These are phyloP conservation scores for Fusarium chaquense DNA, from an alignment of 2,329 filamentous ascomycete genomes.

Conservation along the genomic window DNA sequence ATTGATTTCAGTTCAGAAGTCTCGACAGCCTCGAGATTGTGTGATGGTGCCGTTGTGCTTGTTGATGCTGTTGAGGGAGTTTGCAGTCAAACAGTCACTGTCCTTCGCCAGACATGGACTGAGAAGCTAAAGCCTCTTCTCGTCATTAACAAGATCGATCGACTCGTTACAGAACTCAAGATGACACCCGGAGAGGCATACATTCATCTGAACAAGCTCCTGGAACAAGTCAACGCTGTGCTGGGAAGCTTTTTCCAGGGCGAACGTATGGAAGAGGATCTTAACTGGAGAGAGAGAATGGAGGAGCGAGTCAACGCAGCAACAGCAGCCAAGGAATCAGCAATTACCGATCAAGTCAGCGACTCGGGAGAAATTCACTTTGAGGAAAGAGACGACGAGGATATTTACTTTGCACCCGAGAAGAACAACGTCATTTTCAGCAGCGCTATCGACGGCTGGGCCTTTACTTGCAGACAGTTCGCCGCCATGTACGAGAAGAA, in stretches of 20 bases:
- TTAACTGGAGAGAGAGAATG: conserved; percentile 94
- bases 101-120: conserved; percentile 92
- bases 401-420: conserved; percentile 97
- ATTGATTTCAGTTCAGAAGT: conserved; percentile 99
- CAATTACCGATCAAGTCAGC: conserved; percentile 61
- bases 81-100: conserved; percentile 98
- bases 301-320: conserved; percentile 85
- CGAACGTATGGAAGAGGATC: conserved; percentile 97
- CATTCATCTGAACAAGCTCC: conserved; percentile 84
- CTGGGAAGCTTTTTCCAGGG: conserved; percentile 98
- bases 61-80: conserved; percentile 98
- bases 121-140: conserved; percentile 95
- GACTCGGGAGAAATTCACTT: conserved; percentile 75
- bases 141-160: conserved; percentile 98
- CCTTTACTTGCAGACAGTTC: conserved; percentile 96
- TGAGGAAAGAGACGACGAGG: conserved; percentile 93
- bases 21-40: conserved; percentile 92
- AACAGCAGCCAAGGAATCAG: conserved; percentile 70
- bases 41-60: conserved; percentile 92
- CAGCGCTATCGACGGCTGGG: conserved; percentile 98
- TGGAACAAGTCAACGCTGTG: conserved; percentile 97
- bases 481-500: conserved; percentile 96
- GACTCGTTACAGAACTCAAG: conserved; percentile 91
- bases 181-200: conserved; percentile 94
- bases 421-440: conserved; percentile 99